Evolutionary conservation across 495 filamentous ascomycete species (phyloP).

Genomic region (Aspergillus haitiensis): DNA sequence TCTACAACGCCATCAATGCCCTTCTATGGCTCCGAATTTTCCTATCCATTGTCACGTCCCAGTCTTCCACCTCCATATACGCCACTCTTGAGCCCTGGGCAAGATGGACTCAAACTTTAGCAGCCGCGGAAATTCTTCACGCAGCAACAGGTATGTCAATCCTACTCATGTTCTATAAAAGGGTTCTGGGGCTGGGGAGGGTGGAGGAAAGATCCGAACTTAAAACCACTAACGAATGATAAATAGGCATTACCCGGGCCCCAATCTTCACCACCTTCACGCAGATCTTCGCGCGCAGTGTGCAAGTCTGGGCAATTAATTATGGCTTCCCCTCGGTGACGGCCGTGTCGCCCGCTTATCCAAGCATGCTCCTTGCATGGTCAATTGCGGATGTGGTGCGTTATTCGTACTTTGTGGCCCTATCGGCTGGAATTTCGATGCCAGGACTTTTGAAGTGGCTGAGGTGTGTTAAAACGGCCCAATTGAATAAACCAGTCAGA

Average conservation of each 20-base stretch:
- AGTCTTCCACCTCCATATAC: slow-evolving; percentile 22
- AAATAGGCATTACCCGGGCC: slow-evolving; percentile 50
- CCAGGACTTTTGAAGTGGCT: slow-evolving; percentile 44
- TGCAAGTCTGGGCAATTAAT: slow-evolving; percentile 55
- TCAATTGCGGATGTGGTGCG: slow-evolving; percentile 50
- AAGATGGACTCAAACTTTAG: slow-evolving; percentile 34
- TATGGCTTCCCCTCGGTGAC: slow-evolving; percentile 41
- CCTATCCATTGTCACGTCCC: slow-evolving; percentile 19
- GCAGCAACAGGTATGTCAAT: slow-evolving; percentile 49
- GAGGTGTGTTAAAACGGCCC: slow-evolving; percentile 27
- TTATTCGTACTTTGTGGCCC: slow-evolving; percentile 53
- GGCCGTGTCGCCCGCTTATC: slow-evolving; percentile 35
- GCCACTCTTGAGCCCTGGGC: slow-evolving; percentile 32
- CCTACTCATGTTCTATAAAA: background rate
- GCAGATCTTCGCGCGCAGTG: slow-evolving; percentile 52
- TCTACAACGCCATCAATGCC: slow-evolving; percentile 71
- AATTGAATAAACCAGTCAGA: background rate
- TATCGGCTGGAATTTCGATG: slow-evolving; percentile 29
- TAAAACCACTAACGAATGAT: slow-evolving; percentile 20
- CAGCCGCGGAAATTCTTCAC: slow-evolving; percentile 34
- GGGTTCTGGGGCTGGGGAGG: background rate
- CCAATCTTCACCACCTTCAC: slow-evolving; percentile 54
- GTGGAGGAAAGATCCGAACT: background rate
- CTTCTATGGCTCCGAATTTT: slow-evolving; percentile 61
- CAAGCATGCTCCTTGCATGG: slow-evolving; percentile 56